These are phyloP conservation scores for Fraxinus anomala DNA, from an alignment of 257 asterid species.

Conservation along the genomic window DNA sequence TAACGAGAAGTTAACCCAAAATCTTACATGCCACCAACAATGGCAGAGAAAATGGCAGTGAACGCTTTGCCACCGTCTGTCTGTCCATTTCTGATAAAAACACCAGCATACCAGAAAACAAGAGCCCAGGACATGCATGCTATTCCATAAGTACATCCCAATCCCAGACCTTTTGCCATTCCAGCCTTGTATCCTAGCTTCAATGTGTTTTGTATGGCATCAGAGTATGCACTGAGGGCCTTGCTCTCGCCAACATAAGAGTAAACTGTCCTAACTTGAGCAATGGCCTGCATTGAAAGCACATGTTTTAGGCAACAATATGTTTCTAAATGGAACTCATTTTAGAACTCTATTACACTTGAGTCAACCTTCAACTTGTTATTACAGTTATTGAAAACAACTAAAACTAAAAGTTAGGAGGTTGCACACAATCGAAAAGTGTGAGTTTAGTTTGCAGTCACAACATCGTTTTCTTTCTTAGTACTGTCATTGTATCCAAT, in stretches of 20 bases:
- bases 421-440: too few relatives aligned
- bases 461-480: too few relatives aligned
- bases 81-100: constrained; percentile 84
- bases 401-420: too few relatives aligned
- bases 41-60: constrained; percentile 93
- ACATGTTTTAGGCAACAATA: constrained; percentile 11
- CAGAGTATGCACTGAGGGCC: constrained; percentile 78
- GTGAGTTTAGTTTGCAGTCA: too few relatives aligned
- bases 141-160: constrained; percentile 94
- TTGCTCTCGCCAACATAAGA: constrained; percentile 87
- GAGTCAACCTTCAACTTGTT: neutral
- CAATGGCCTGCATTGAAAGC: constrained; percentile 68
- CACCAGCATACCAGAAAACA: constrained; percentile 99
- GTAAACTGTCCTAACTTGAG: constrained; percentile 96
- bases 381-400: too few relatives aligned
- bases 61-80: constrained; percentile 96
- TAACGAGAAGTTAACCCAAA: neutral
- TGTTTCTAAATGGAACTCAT: neutral
- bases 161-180: constrained; percentile 96
- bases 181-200: constrained; percentile 98
- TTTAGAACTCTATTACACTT: neutral
- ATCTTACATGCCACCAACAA: constrained; percentile 98
- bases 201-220: constrained; percentile 79
- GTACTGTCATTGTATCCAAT: too few relatives aligned
- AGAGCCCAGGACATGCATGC: constrained; percentile 99